phyloP scores from a whole-genome alignment of 176 grass and related monocot genomes.

The Raddia guianensis region DNA sequence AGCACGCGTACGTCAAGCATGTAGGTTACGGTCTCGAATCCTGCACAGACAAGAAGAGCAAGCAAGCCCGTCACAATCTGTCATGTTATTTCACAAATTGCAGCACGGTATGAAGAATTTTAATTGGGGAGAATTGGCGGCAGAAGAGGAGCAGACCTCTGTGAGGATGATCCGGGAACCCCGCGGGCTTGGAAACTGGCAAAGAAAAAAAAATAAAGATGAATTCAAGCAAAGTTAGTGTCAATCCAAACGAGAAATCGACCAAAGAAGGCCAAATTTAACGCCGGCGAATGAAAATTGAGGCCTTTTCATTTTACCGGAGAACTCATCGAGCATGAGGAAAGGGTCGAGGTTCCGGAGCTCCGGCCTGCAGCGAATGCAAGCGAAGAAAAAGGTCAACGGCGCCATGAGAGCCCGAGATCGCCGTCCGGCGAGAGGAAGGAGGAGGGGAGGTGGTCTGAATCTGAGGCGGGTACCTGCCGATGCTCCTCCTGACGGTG shows the following conservation, averaged over 20 bases:
- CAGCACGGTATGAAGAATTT: neutral
- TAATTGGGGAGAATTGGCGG: neutral
- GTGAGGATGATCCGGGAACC: constrained; percentile 86
- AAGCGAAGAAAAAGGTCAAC: neutral
- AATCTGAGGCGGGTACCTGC: constrained; percentile 47
- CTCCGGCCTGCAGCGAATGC: constrained; percentile 47
- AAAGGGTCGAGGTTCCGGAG: constrained; percentile 76
- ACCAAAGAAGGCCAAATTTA: too few relatives aligned
- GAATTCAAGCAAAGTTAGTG: neutral
- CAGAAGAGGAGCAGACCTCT: constrained; percentile 26
- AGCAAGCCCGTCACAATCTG: neutral
- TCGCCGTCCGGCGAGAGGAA: too few relatives aligned
- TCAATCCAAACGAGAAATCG: neutral
- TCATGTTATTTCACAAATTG: neutral
- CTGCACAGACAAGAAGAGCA: neutral
- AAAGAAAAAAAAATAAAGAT: neutral
- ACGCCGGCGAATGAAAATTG: neutral
- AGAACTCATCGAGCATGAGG: constrained; percentile 78
- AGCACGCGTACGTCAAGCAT: constrained; percentile 59
- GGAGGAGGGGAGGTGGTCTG: too few relatives aligned
- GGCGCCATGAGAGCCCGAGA: too few relatives aligned
- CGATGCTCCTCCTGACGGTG: constrained; percentile 83
- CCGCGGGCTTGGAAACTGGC: constrained; percentile 71
- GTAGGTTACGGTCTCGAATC: constrained; percentile 90
- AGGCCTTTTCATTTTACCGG: too few relatives aligned